Evolutionary conservation across 345 rosid species (phyloP), one percentile per base, ranked within the genome.

Genomic region (Ricinus communis): DNA sequence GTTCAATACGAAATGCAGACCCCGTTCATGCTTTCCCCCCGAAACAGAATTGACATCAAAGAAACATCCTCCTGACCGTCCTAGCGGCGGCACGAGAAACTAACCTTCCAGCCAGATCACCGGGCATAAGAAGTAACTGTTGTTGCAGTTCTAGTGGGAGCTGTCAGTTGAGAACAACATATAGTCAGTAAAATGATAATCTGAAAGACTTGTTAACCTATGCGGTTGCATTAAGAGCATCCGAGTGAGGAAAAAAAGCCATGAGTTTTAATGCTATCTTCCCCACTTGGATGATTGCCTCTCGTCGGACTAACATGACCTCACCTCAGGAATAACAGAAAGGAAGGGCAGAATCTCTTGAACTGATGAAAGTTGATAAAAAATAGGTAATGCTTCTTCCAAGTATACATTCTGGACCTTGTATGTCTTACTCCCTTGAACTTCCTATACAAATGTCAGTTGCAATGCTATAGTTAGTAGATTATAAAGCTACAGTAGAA

Each of bases 71-170:
- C 58, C 85, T 86, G 76, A 93, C 74, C 45, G 96, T 90, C 85
- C 96, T 79, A 5, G 98, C 96, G 3, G 80, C 68, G 33, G 90
- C 90, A 18, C 98, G 90, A 69, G 98, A 88, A 60, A 86, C 59
- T 79, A 93, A 79, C 80, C 91, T 87, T 75, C 87, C 83, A 40
- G 78, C 86, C 68, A 93, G 79, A 80, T 93, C 94, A 50, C 82
- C 81, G 28, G 98, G 98, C 79, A 93, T 68, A 74, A 77, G 86
- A 79, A 91, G 82, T 66, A 93, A 75, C 79, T 78, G 86, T 83
- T 83, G 97, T 65, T 91, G 94, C 72, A 83, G 47, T 79, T 91
- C 97, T 52, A 83, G 91, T 5, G 89, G 91, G 79, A 93, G 93
- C 98, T 93, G 85, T 77, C 25, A 40, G 24, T 62, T 36, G 12